Evolutionary conservation across 441 rosid genomes (phyloP), one percentile per base, ranked within the genome.

Genomic region (Croton laevigatus): DNA sequence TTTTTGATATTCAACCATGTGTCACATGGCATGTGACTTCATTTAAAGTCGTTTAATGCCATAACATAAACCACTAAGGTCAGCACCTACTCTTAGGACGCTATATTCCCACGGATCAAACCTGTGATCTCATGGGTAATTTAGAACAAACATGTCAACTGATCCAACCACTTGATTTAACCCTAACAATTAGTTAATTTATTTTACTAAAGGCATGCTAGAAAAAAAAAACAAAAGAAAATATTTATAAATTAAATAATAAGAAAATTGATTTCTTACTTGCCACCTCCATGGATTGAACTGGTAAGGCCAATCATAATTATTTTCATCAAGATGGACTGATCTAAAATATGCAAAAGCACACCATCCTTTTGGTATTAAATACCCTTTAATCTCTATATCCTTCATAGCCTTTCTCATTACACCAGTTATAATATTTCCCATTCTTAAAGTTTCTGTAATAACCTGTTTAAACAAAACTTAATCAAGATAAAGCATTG

Each of bases 231-330:
- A 10, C 59, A 46, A 17, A 8, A 64, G 8, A 65, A 36, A 42
- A 14, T 34, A 59, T 4, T 27, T 38, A 38, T 1, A 19, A 34
- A 22, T 6, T 46, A 68, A 48, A 11, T 61, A 55, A 59, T 1
- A 27, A 27, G 32, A 27, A 7, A 14, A 59, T 38, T 3, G n/a
- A 34, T 17, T 60, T 66, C 88, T 85, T 88, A 95, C 98, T 80
- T 86, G 94, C 99, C 98, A 92, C 67, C 97, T 93, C 99, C 96
- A 93, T 14, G 99, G 99, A 79, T 93, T 82, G 74, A 95, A 95
- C 57, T 81, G 76, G 79, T 95, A 86, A 53, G 99, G 99, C 67
- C 82, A 79, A 42, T 91, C 91, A 70, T 91, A 95, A 72, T 87
- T 78, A 80, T 63, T 83, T 66, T 86, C 88, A 74, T 95, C 99